Evolutionary conservation across 352 stramenopile species (phyloP), one percentile per base, ranked within the genome.

Genomic region (Phytophthora pseudosyringae): DNA sequence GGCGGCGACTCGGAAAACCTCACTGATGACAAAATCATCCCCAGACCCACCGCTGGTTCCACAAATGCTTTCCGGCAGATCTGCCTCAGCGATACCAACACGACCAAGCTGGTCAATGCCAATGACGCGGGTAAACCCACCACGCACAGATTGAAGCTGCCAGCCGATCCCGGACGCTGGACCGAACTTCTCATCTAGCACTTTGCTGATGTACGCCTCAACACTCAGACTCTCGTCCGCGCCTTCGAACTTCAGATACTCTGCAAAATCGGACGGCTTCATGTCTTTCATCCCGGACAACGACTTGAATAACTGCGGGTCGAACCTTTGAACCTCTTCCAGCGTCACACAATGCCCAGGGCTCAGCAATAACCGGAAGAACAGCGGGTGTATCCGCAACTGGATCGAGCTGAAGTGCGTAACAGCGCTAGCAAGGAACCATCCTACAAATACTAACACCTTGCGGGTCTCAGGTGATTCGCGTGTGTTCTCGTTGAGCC

Each of bases 341-440:
- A 90, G 32, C 28, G 59, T 72, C 15, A 88, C 64, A 10, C 48
- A 51, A 32, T 76, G 61, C 11, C 54, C 33, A 33, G 59, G 39
- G 18, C 83, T 43, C 5, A 89, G 51, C 44, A 93, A 16, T 28
- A 90, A 45, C 3, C 70, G 54, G 49, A 91, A 90, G 21, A 93
- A 55, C 1, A 91, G 63, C 5, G 39, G 56, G 49, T 90, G 77
- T 3, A 90, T 39, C 28, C 35, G 67, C 3, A 86, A 52, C 32
- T 80, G 60, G 25, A 80, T 72, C 31, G 63, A 64, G 31, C 64
- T 71, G 28, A 69, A 78, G 26, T 93, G 81, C 0, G 74, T 54
- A 15, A 93, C 21, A 11, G 80, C 77, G 31, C 71, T 81, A 3
- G 76, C 82, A 15, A 93, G 12, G n/a, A 90, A 76, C 82, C 82